Base-by-base conservation (phyloP, 805 yeast species). In the Wickerhamomyces chambardii region DNA sequence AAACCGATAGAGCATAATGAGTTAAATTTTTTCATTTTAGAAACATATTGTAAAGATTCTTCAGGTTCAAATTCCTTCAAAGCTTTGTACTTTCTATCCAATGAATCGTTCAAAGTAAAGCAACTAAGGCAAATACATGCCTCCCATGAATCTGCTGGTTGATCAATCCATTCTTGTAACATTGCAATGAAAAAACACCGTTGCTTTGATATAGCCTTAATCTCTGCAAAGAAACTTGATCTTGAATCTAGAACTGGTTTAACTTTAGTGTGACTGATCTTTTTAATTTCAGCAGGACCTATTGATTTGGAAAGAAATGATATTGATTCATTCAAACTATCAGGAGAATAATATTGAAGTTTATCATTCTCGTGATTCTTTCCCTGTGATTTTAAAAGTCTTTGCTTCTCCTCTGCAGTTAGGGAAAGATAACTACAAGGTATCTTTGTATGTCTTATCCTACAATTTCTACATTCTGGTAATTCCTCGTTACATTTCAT, bases 401-500 rank as follows among this genome's bases (percentile, higher is more conserved):
- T 42, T 21, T 36, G 31, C 37, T 40, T 45, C 21, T 51, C 47
- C 1, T 35, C 40, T n/a, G 39, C 39, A 2, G 51, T 43, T 30
- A 49, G 44, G 1, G 45, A 36, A 6, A 45, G 31, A 28, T 49
- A 51, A 30, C 52, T 46, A 40, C 54, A 51, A 5, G 47, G 47
- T 10, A 51, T 42, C 44, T 44, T 49, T 17, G 46, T 47, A 17
- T 43, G 53, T 16, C 56, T 48, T 25, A 47, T 48, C 6, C 39
- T 35, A 39, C 75, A 70, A 43, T 69, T 70, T 39, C 61, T 48
- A 42, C 75, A 70, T 33, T 64, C 61, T 0, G 75, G 75, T 15
- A 69, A 55, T 31, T 61, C 64, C 40, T 69, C 74, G 45, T 66
- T 71, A 48, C 75, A 70, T 41, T 69, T 69, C 50, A 70, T 69